Conservation (phyloP, 441 rosid species). For the Theobroma grandiflorum region DNA sequence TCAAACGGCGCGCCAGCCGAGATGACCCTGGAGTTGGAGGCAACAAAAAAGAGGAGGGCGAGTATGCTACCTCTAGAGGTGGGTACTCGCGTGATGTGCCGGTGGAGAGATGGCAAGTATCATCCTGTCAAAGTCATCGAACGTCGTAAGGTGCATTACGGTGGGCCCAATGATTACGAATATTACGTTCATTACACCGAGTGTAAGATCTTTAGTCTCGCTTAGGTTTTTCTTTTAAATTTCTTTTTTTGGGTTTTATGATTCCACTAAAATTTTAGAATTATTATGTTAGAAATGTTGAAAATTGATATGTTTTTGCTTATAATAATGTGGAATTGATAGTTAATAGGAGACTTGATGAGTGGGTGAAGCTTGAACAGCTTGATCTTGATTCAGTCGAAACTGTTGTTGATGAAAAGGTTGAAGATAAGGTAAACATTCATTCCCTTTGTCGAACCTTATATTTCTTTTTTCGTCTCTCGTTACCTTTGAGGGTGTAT, state of each 20-base stretch:
- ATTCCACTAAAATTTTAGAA: neutral
- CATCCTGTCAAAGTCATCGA: slow-evolving; percentile 98
- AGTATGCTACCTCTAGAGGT: slow-evolving; percentile 88
- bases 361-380: slow-evolving; percentile 98
- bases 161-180: slow-evolving; percentile 80
- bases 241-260: neutral
- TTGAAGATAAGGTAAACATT: slow-evolving; percentile 91
- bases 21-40: slow-evolving; percentile 54
- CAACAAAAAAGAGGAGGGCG: slow-evolving; percentile 64
- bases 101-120: slow-evolving; percentile 94
- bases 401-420: slow-evolving; percentile 95
- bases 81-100: slow-evolving; percentile 96
- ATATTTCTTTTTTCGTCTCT: neutral
- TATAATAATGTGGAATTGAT: slow-evolving; percentile 14
- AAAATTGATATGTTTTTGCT: neutral
- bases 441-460: neutral
- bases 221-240: slow-evolving; percentile 26
- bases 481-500: slow-evolving; percentile 1
- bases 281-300: neutral
- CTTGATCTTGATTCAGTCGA: slow-evolving; percentile 95
- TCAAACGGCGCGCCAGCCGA: slow-evolving; percentile 30
- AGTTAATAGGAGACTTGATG: slow-evolving; percentile 99
- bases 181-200: slow-evolving; percentile 98
- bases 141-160: slow-evolving; percentile 68
- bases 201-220: slow-evolving; percentile 58